phyloP scores from a whole-genome alignment of 75 land plant species.

The Selaginella moellendorffii region DNA sequence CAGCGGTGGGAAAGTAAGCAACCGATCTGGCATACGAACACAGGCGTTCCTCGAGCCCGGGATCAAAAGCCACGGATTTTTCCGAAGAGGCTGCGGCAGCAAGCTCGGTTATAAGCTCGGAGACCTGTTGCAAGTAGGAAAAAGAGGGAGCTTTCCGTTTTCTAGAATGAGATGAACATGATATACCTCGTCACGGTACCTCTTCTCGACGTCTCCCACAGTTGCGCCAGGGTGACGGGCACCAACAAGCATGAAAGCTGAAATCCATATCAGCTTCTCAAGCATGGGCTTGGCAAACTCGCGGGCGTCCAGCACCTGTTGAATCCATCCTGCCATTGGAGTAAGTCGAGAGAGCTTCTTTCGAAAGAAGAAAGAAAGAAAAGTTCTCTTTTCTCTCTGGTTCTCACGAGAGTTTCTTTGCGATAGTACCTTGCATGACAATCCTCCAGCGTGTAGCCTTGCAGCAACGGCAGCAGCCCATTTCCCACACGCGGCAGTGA shows the following conservation, averaged over 20 bases:
- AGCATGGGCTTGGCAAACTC: conserved; percentile 84
- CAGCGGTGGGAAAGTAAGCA: conserved; percentile 89
- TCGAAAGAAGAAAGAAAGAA: too few relatives aligned
- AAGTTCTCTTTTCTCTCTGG: too few relatives aligned
- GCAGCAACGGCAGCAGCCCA: conserved; percentile 84
- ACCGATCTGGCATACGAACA: conserved; percentile 95
- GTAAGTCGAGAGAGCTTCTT: too few relatives aligned
- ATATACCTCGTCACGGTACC: conserved; percentile 54
- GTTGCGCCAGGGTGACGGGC: conserved; percentile 97
- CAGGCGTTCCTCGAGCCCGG: conserved; percentile 67
- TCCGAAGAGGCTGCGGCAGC: conserved; percentile 75
- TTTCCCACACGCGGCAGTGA: conserved; percentile 89
- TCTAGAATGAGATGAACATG: too few relatives aligned
- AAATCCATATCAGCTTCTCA: conserved; percentile 95
- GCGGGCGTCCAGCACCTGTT: conserved; percentile 60
- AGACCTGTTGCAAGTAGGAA: too few relatives aligned
- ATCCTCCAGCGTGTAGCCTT: conserved; percentile 59
- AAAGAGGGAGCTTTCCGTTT: too few relatives aligned
- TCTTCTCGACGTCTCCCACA: conserved; percentile 80
- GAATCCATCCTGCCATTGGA: too few relatives aligned
- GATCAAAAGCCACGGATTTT: conserved; percentile 46
- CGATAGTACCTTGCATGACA: conserved; percentile 70
- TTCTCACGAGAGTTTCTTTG: too few relatives aligned
- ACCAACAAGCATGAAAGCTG: conserved; percentile 95
- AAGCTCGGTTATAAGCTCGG: conserved; percentile 60